Conservation (phyloP, 495 filamentous ascomycete species). For the Penicillium fimorum region DNA sequence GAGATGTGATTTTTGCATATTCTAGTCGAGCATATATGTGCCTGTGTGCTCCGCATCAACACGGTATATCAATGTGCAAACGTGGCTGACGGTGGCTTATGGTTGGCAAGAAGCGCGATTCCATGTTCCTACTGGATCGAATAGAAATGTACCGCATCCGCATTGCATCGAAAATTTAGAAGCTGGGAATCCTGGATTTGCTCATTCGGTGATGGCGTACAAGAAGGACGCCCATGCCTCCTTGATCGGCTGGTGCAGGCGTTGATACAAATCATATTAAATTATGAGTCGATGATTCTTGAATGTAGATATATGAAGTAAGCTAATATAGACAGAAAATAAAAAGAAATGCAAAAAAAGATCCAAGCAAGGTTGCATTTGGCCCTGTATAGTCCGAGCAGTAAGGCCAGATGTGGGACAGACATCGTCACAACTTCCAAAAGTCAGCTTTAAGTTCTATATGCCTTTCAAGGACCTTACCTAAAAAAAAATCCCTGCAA, state of each 20-base stretch:
- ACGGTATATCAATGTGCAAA: background rate
- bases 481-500: background rate
- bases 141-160: no score
- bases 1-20: background rate
- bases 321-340: background rate
- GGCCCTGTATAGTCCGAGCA: background rate
- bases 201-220: no score
- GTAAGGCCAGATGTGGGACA: background rate
- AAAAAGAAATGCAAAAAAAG: background rate
- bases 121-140: no score
- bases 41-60: background rate
- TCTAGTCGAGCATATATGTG: background rate
- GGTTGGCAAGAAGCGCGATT: no score
- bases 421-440: background rate
- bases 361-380: background rate
- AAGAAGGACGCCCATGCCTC: no score
- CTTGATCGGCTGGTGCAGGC: no score
- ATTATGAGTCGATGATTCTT: background rate
- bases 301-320: background rate
- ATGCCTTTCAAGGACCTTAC: background rate
- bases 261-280: background rate
- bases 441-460: background rate
- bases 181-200: no score
- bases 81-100: background rate
- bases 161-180: no score